phyloP scores from a whole-genome alignment of 179 eudicot species.

The Beta corolliflora region DNA sequence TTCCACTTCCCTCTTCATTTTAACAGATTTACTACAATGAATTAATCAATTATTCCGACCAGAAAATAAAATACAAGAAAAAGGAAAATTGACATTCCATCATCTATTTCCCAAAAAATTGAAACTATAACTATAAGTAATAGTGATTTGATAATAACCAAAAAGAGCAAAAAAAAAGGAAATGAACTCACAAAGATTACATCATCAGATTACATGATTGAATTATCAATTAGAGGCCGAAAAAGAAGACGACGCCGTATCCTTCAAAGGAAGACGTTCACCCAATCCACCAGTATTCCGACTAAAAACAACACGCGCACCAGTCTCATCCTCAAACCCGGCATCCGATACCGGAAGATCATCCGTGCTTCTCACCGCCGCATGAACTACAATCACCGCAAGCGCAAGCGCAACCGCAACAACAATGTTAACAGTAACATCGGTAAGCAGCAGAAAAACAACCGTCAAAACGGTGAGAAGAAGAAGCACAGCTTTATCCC shows the following conservation, averaged over 20 bases:
- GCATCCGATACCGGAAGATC: background rate
- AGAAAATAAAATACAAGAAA: background rate
- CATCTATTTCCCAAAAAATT: background rate
- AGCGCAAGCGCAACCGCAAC: slow-evolving; percentile 41
- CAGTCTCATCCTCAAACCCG: background rate
- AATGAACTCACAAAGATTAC: background rate
- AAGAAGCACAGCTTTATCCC: slow-evolving; percentile 52
- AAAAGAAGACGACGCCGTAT: slow-evolving; percentile 14
- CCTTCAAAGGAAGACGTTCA: slow-evolving; percentile 16
- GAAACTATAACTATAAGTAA: background rate
- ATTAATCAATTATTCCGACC: background rate
- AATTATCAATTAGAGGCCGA: background rate
- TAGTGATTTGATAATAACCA: background rate
- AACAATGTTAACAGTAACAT: slow-evolving; percentile 54
- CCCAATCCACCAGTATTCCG: slow-evolving; percentile 9
- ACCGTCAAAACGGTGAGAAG: slow-evolving; percentile 41
- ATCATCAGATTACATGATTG: background rate
- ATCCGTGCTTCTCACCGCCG: slow-evolving; percentile 40
- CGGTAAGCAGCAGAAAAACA: slow-evolving; percentile 43
- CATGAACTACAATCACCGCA: slow-evolving; percentile 43
- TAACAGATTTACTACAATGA: background rate
- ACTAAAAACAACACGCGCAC: background rate
- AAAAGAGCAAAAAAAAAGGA: background rate
- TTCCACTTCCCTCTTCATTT: background rate
- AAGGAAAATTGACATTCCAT: background rate